These are phyloP conservation scores for Microsporum audouinii DNA, from an alignment of 2,329 filamentous ascomycete species.

Conservation along the genomic window DNA sequence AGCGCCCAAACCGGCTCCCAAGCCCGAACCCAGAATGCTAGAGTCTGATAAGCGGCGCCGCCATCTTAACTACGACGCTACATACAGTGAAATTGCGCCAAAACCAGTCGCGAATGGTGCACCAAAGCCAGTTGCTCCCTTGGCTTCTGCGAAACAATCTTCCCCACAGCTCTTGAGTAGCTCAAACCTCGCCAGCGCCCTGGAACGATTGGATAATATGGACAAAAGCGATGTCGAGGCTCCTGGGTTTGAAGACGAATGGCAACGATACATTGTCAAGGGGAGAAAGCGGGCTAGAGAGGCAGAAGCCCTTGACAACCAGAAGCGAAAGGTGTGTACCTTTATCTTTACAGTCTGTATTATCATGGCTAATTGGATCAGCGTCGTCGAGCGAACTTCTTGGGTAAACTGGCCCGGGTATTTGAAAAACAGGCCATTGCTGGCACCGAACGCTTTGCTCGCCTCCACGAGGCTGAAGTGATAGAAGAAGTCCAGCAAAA, in stretches of 20 bases:
- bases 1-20: not conserved
- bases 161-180: constrained; percentile 45
- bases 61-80: constrained; percentile 17
- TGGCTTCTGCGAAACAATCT: constrained; percentile 39
- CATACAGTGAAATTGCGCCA: constrained; percentile 14
- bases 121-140: constrained; percentile 14
- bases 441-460: constrained; percentile 65
- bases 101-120: constrained; percentile 20
- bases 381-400: constrained; percentile 48
- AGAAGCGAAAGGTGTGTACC: constrained; percentile 52
- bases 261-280: constrained; percentile 43
- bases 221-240: constrained; percentile 49
- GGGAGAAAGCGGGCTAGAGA: constrained; percentile 58
- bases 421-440: constrained; percentile 57
- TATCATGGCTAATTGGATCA: constrained; percentile 20
- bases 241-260: constrained; percentile 41
- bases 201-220: constrained; percentile 48
- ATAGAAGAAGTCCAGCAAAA: constrained; percentile 78
- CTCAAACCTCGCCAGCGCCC: constrained; percentile 54
- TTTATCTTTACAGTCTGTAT: not conserved
- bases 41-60: constrained; percentile 21
- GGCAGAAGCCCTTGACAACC: constrained; percentile 50
- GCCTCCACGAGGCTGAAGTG: constrained; percentile 67
- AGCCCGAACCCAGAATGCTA: constrained; percentile 19
- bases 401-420: constrained; percentile 46